phyloP scores from a whole-genome alignment of 805 yeast genomes.

The Metschnikowia proteae region DNA sequence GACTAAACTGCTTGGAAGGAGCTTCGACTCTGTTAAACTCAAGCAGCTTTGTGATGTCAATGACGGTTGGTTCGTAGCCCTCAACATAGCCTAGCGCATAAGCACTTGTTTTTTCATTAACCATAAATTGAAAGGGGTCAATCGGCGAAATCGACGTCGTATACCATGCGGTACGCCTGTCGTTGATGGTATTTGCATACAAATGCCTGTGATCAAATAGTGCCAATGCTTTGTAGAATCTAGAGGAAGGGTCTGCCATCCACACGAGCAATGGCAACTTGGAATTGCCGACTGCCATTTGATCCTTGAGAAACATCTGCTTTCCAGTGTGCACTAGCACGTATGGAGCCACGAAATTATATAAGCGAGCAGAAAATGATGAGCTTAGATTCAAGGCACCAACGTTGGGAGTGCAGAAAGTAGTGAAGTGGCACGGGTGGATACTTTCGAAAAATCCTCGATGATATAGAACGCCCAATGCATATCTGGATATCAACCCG shows the following conservation, averaged over 20 bases:
- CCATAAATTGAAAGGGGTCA: constrained; percentile 59
- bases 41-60: constrained; percentile 49
- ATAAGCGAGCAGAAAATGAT: constrained; percentile 39
- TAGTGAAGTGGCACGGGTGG: constrained; percentile 54
- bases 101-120: constrained; percentile 34
- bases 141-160: constrained; percentile 64
- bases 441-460: constrained; percentile 49
- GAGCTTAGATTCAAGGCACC: constrained; percentile 54
- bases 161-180: constrained; percentile 67
- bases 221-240: constrained; percentile 12
- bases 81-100: constrained; percentile 43
- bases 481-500: constrained; percentile 76
- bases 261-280: constrained; percentile 12
- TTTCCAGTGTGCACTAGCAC: constrained; percentile 68
- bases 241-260: constrained; percentile 15
- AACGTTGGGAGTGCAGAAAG: constrained; percentile 57
- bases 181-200: constrained; percentile 17
- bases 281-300: constrained; percentile 6
- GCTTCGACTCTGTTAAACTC: constrained; percentile 14
- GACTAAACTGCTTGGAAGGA: not conserved
- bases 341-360: constrained; percentile 61
- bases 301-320: constrained; percentile 63
- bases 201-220: constrained; percentile 9
- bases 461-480: constrained; percentile 65
- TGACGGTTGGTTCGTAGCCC: constrained; percentile 54